Evolutionary conservation across 108 stramenopile genomes (phyloP).

Genomic region (Bacterosira constricta): DNA sequence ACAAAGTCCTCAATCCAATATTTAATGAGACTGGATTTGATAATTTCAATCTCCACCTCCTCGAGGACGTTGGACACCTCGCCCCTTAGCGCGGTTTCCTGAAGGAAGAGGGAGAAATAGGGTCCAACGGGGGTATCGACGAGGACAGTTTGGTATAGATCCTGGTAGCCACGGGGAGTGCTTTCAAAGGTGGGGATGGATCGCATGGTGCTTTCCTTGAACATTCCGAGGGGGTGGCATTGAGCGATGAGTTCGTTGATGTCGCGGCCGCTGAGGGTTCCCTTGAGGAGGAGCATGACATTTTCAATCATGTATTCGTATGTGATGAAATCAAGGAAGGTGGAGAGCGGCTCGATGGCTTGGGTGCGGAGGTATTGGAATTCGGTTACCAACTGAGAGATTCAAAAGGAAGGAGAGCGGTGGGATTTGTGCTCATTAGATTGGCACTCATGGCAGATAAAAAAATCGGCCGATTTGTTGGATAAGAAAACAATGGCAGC

Average conservation of each 20-base stretch:
- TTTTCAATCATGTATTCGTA: slow-evolving; percentile 99
- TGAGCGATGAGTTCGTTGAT: slow-evolving; percentile 97
- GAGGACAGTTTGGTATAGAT: slow-evolving; percentile 98
- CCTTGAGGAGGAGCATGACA: slow-evolving; percentile 98
- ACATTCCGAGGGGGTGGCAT: slow-evolving; percentile 99
- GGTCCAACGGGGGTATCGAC: slow-evolving; percentile 98
- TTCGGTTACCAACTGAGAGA: slow-evolving; percentile 90
- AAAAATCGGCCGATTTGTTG: no score
- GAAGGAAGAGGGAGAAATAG: slow-evolving; percentile 93
- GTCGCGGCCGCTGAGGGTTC: slow-evolving; percentile 92
- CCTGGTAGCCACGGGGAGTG: slow-evolving; percentile 92
- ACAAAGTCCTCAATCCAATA: slow-evolving; percentile 98
- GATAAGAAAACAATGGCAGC: no score
- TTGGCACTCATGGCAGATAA: no score
- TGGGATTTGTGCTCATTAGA: no score
- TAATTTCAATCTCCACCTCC: slow-evolving; percentile 98
- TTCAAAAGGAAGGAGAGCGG: no score
- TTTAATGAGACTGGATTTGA: slow-evolving; percentile 97
- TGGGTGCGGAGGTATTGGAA: slow-evolving; percentile 98
- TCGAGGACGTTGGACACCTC: slow-evolving; percentile 92
- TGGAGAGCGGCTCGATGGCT: slow-evolving; percentile 92
- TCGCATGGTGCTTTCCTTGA: slow-evolving; percentile 97
- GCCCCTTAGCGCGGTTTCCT: slow-evolving; percentile 64
- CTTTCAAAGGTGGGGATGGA: slow-evolving; percentile 97
- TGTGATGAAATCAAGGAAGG: slow-evolving; percentile 98